Base-by-base conservation (phyloP, 306 rosid genomes). In the Benincasa hispida region DNA sequence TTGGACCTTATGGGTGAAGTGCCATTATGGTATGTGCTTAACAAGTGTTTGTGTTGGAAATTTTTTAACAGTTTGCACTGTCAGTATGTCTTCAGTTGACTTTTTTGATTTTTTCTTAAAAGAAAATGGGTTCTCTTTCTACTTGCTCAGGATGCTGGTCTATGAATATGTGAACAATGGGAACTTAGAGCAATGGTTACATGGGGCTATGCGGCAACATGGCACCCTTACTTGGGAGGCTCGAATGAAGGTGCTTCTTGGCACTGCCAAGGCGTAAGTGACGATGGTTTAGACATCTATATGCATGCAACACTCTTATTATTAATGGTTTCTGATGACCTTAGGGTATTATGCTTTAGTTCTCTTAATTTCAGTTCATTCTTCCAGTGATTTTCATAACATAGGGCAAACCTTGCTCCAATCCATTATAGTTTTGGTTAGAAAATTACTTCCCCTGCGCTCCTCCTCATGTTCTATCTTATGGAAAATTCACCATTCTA, bases 141-240 rank as follows among this genome's bases (percentile, higher is more conserved):
- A 76, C 48, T 66, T 85, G 35, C 72, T 73, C 79, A 93, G 98
- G 96, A 86, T 93, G 87, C 85, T 91, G 83, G 97, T 93, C 69
- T 93, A 93, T 78, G 98, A 93, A 81, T 93, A 91, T 80, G 97
- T 93, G 85, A 93, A 90, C 87, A 93, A 93, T 79, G 98, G 98
- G 37, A 91, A 93, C 87, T 87, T 93, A 75, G 98, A 93, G 80
- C 97, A 93, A 78, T 91, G 98, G 98, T 84, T 93, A 75, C 97
- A 93, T 74, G 97, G 97, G 66, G 92, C 88, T 53, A 86, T 90
- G 93, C 78, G 79, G 34, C 89, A 88, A 66, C 88, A 85, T 75
- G 98, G 98, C 63, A 83, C 83, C 76, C 89, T 91, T 72, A 91
- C 94, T 24, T 91, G 98, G 98, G 98, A 91, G 74, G 94, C 96